Conservation (phyloP, 306 rosid species). For the Datisca glomerata region DNA sequence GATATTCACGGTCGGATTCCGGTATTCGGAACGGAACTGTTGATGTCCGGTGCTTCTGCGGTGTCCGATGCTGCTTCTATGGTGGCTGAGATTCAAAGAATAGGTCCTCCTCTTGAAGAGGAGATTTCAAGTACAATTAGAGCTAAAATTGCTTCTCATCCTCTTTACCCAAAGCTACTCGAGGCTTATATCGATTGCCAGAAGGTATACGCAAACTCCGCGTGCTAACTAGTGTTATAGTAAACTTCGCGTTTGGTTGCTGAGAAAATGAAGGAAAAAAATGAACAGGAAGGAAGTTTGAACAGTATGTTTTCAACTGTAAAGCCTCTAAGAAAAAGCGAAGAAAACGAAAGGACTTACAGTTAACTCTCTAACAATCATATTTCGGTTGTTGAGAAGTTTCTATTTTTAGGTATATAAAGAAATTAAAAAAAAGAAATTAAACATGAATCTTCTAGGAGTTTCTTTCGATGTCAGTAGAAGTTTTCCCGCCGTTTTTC, state of each 20-base stretch:
- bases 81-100: conserved; percentile 15
- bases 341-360: too few relatives aligned
- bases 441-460: too few relatives aligned
- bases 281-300: background rate
- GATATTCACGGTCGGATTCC: conserved; percentile 9
- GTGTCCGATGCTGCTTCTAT: conserved; percentile 19
- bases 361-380: too few relatives aligned
- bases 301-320: too few relatives aligned
- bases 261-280: conserved; percentile 16
- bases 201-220: conserved; percentile 31
- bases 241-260: conserved; percentile 5
- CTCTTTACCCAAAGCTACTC: conserved; percentile 55
- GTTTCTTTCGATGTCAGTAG: too few relatives aligned
- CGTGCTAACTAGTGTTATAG: background rate
- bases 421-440: too few relatives aligned
- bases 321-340: too few relatives aligned
- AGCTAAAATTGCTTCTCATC: conserved; percentile 60
- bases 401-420: too few relatives aligned
- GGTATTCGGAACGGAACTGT: conserved; percentile 17
- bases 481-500: too few relatives aligned
- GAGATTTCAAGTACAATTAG: conserved; percentile 21
- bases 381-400: too few relatives aligned
- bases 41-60: conserved; percentile 17
- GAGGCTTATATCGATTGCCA: conserved; percentile 63
- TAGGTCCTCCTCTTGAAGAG: conserved; percentile 10